These are phyloP conservation scores for Yamadazyma kitorensis DNA, from an alignment of 805 yeast genomes.

Conservation along the genomic window DNA sequence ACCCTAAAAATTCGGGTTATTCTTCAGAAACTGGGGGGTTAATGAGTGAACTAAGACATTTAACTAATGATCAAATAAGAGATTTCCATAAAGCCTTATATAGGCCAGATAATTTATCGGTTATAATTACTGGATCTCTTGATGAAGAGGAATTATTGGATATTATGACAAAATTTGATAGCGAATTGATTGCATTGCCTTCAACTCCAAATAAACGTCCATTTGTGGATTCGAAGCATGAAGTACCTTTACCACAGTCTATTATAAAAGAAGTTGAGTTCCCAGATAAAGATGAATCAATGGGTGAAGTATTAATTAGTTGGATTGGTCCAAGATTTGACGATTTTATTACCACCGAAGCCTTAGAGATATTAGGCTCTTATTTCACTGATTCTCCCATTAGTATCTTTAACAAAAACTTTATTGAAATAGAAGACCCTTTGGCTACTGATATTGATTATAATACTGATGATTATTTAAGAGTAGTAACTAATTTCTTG, in stretches of 20 bases:
- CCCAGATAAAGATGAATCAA: constrained; percentile 85
- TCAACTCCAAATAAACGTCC: constrained; percentile 53
- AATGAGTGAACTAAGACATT: constrained; percentile 66
- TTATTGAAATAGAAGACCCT: constrained; percentile 83
- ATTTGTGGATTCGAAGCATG: constrained; percentile 65
- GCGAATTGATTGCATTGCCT: constrained; percentile 45
- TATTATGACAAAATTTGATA: constrained; percentile 61
- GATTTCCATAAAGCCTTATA: constrained; percentile 70
- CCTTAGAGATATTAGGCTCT: constrained; percentile 65
- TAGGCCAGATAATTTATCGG: constrained; percentile 79
- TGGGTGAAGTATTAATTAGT: constrained; percentile 68
- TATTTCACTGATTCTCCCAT: constrained; percentile 78
- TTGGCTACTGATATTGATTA: constrained; percentile 67
- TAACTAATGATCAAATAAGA: constrained; percentile 72
- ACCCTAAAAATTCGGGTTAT: constrained; percentile 67
- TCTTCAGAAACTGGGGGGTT: constrained; percentile 94
- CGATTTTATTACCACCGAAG: constrained; percentile 55
- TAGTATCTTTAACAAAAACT: constrained; percentile 64
- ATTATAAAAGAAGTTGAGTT: constrained; percentile 59
- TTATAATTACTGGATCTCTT: constrained; percentile 84
- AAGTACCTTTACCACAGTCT: constrained; percentile 39
- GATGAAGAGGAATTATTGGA: constrained; percentile 68
- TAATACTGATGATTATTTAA: constrained; percentile 71
- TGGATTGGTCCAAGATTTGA: constrained; percentile 79
- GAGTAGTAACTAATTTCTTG: constrained; percentile 55